Base-by-base conservation (phyloP, 2,329 filamentous ascomycete genomes). In the Cladophialophora exuberans region DNA sequence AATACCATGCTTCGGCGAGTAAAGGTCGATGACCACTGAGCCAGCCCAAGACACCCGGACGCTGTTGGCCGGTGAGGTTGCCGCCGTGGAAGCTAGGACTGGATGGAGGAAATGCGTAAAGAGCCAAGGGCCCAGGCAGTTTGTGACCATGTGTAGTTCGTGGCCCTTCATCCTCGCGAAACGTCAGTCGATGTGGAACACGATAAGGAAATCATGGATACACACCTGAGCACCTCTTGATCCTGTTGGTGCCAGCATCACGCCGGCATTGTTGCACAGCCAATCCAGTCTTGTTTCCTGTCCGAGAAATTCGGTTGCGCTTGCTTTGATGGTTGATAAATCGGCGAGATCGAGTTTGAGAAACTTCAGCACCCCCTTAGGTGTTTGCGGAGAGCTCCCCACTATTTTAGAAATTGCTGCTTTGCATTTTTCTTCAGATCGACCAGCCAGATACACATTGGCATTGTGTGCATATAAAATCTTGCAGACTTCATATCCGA, bases 391-490 rank as follows among this genome's bases (percentile, higher is more conserved):
- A n/a, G 23, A n/a, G 15, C 22, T 17, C n/a, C 22, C 33, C 17
- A 35, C 26, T 15, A 56, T 52, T 9, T 23, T 25, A 11, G 33
- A 43, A 31, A 58, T 55, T 3, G 56, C 56, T 11, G 15, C 13
- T 20, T 45, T 30, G 18, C 53, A 54, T 35, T 42, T 58, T 2
- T 46, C 31, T 35, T 58, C 44, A 11, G 43, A 51, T 6, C 56
- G 45, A 1, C 44, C 52, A 6, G 45, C 56, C 9, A 58, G 31
- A 6, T 50, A 56, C n/a, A 58, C 76, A 1, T 71, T 81, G 30
- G 73, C 81, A 51, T 82, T 79, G 30, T 73, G 75, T 10, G 69
- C 66, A 66, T 84, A 85, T 9, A 86, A 72, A 2, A 85, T 74
- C 33, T 75, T 74, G 26, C 71, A 71, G 17, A 84, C 71, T 60